Evolutionary conservation across 257 asterid genomes (phyloP).

Genomic region (Nicotiana attenuata): DNA sequence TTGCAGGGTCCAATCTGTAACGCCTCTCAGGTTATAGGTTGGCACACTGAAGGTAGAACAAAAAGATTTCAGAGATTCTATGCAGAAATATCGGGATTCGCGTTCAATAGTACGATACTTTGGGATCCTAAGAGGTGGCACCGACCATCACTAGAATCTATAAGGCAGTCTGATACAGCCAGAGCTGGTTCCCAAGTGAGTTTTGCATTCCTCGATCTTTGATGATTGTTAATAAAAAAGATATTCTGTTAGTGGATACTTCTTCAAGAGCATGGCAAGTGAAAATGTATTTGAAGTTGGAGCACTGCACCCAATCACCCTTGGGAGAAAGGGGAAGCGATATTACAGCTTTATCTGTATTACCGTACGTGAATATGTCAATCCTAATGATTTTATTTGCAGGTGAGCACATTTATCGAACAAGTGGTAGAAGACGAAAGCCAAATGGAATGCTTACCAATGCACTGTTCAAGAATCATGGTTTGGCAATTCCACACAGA

Average conservation of each 20-base stretch:
- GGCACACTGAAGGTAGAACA: constrained; percentile 45
- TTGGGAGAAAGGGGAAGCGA: background rate
- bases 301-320: background rate
- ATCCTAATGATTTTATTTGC: constrained; percentile 18
- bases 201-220: background rate
- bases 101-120: constrained; percentile 66
- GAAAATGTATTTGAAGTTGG: constrained; percentile 1
- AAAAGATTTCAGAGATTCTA: constrained; percentile 45
- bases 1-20: constrained; percentile 77
- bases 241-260: background rate
- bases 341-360: background rate
- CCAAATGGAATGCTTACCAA: constrained; percentile 73
- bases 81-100: constrained; percentile 61
- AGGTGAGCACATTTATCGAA: constrained; percentile 63
- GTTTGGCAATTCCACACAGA: constrained; percentile 51
- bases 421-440: constrained; percentile 82
- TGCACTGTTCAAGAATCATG: constrained; percentile 39
- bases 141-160: constrained; percentile 49
- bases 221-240: background rate
- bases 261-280: background rate
- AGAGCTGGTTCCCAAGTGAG: constrained; percentile 54
- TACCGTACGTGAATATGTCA: background rate
- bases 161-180: constrained; percentile 45
- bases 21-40: constrained; percentile 59
- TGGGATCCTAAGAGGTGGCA: constrained; percentile 83